A percentile compares a stretch with the other conserved stretches of the same genome.
These are phyloP conservation scores for Meira miltonrushii DNA, from an alignment of 1,284 basidiomycete genomes.

Conservation along the genomic window DNA sequence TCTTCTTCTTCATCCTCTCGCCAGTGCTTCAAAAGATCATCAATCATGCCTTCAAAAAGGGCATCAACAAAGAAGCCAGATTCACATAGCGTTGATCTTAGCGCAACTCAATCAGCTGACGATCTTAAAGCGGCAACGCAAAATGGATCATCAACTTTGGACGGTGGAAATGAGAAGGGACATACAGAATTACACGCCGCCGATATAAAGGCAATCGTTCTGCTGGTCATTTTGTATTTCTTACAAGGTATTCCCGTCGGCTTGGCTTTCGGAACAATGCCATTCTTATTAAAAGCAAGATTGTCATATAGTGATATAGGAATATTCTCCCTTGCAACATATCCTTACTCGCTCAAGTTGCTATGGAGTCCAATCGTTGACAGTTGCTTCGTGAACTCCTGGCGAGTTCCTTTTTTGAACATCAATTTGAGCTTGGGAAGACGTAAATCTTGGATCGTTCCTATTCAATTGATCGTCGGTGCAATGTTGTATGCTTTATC, in stretches of 20 bases:
- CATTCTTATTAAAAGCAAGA: conserved; percentile 89
- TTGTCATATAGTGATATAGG: conserved; percentile 94
- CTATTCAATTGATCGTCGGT: conserved; percentile 88
- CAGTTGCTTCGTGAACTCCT: conserved; percentile 70
- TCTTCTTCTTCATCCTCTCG: neutral
- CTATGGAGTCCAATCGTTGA: conserved; percentile 98
- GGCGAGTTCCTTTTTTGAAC: conserved; percentile 11
- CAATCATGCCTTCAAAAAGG: neutral
- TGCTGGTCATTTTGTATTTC: conserved; percentile 82
- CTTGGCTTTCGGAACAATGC: conserved; percentile 72
- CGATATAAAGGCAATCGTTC: conserved; percentile 77
- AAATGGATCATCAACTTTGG: neutral
- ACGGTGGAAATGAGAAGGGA: neutral
- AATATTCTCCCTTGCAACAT: conserved; percentile 85
- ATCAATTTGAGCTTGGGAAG: conserved; percentile 63
- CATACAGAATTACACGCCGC: conserved; percentile 48
- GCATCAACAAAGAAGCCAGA: neutral
- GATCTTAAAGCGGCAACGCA: neutral
- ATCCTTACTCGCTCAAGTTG: conserved; percentile 95
- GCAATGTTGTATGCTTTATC: conserved; percentile 83
- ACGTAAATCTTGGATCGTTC: conserved; percentile 97
- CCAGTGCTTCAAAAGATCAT: neutral
- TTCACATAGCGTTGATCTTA: conserved; percentile 1
- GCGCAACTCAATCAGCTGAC: neutral
- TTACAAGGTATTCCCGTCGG: conserved; percentile 94